Percentiles rank a stretch among this genome's conserved stretches.
Evolutionary conservation across 495 filamentous ascomycete genomes (phyloP).

Genomic region (Penicillium bialowiezense): DNA sequence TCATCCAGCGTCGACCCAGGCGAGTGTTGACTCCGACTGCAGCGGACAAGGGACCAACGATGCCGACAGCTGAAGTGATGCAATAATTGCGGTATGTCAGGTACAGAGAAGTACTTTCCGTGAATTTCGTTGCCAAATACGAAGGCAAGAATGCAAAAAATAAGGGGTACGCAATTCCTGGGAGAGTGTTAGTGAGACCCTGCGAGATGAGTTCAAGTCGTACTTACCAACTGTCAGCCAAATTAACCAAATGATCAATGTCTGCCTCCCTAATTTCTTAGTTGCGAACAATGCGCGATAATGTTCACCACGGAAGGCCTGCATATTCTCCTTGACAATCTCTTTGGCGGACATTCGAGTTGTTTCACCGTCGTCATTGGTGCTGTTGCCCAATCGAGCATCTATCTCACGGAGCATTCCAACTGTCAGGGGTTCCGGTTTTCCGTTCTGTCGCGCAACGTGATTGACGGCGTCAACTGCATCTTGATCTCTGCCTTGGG

Average conservation of each 20-base stretch:
- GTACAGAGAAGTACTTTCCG: slow-evolving; percentile 21
- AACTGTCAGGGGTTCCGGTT: slow-evolving; percentile 28
- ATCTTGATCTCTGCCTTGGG: slow-evolving; percentile 29
- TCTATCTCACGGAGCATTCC: slow-evolving; percentile 32
- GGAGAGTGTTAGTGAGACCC: too few species aligned
- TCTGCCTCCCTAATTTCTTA: slow-evolving; percentile 18
- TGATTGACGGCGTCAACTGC: slow-evolving; percentile 32
- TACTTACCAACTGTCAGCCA: slow-evolving; percentile 31
- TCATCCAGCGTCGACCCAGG: slow-evolving; percentile 33
- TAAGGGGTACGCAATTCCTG: slow-evolving; percentile 34
- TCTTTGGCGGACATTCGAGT: slow-evolving; percentile 18
- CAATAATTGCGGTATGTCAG: slow-evolving; percentile 34
- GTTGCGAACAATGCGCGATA: slow-evolving; percentile 28
- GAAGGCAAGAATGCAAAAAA: slow-evolving; percentile 36
- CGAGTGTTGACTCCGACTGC: slow-evolving; percentile 27
- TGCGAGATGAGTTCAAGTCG: too few species aligned
- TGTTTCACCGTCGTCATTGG: background rate
- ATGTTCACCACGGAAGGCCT: slow-evolving; percentile 25
- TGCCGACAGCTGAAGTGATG: slow-evolving; percentile 29
- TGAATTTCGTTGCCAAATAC: slow-evolving; percentile 31
- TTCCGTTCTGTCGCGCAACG: slow-evolving; percentile 27
- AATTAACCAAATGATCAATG: slow-evolving; percentile 24
- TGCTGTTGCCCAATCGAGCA: slow-evolving; percentile 8
- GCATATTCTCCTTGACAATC: slow-evolving; percentile 28
- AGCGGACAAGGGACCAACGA: slow-evolving; percentile 28